Conservation (phyloP, 78 protist species). For the Bodo saltans region DNA sequence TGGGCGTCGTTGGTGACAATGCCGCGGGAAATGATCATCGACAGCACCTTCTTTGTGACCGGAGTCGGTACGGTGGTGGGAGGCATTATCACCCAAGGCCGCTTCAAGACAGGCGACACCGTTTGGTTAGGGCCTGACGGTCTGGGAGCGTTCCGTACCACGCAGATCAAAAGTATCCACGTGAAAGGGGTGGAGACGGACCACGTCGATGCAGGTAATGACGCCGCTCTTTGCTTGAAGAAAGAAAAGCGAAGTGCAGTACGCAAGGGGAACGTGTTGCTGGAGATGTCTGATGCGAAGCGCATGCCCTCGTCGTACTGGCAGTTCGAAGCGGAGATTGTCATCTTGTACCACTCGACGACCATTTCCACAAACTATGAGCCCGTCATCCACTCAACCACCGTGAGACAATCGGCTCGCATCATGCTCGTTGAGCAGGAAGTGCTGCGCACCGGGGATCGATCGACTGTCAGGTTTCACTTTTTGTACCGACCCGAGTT, state of each 20-base stretch:
- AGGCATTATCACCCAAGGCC: slow-evolving; percentile 74
- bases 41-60: slow-evolving; percentile 52
- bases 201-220: slow-evolving; percentile 69
- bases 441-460: slow-evolving; percentile 85
- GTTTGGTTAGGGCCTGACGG: slow-evolving; percentile 81
- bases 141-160: slow-evolving; percentile 58
- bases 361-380: slow-evolving; percentile 78
- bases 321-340: slow-evolving; percentile 79
- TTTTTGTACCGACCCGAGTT: slow-evolving; percentile 79
- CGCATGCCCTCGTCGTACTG: slow-evolving; percentile 19
- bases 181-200: slow-evolving; percentile 59
- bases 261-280: slow-evolving; percentile 85
- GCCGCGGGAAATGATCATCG: slow-evolving; percentile 60
- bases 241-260: slow-evolving; percentile 54
- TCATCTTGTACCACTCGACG: slow-evolving; percentile 86
- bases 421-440: slow-evolving; percentile 51
- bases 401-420: slow-evolving; percentile 56
- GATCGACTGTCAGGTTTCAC: slow-evolving; percentile 58
- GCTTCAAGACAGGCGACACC: slow-evolving; percentile 41
- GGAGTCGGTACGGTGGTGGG: slow-evolving; percentile 84
- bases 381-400: slow-evolving; percentile 86
- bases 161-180: slow-evolving; percentile 62
- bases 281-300: slow-evolving; percentile 26
- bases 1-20: slow-evolving; percentile 37
- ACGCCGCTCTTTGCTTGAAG: slow-evolving; percentile 74